A percentile compares a stretch with the other conserved stretches of the same genome.
Conservation (phyloP, 2,329 filamentous ascomycete species). For the Cladosporium austrohemisphaericum region DNA sequence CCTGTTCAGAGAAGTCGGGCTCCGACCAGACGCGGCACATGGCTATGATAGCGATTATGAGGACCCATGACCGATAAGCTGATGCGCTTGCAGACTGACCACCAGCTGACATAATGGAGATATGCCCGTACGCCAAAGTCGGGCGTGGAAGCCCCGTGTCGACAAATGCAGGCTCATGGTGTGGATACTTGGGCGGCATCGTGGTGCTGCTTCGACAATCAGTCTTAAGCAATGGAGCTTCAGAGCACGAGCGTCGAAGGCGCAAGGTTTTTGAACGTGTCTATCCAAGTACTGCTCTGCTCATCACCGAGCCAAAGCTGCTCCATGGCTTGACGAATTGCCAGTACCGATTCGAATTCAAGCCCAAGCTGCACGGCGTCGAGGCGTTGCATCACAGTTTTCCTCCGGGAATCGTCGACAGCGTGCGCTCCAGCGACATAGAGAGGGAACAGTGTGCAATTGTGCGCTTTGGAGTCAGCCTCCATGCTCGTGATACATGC, state of each 20-base stretch:
- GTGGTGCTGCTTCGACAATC: too few species aligned
- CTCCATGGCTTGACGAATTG: constrained; percentile 5
- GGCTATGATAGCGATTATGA: too few species aligned
- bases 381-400: background rate
- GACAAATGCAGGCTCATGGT: too few species aligned
- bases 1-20: too few species aligned
- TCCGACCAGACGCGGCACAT: too few species aligned
- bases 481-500: constrained; percentile 14
- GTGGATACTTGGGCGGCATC: too few species aligned
- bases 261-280: constrained; percentile 10
- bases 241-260: constrained; percentile 9
- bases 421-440: constrained; percentile 11
- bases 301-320: constrained; percentile 3
- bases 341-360: constrained; percentile 6
- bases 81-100: too few species aligned
- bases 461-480: constrained; percentile 11
- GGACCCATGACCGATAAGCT: too few species aligned
- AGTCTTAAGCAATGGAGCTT: too few species aligned
- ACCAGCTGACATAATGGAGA: too few species aligned
- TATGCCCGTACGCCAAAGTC: too few species aligned
- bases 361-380: constrained; percentile 10
- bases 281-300: background rate
- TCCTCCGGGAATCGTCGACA: background rate
- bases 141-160: too few species aligned
- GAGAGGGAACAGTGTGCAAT: constrained; percentile 12